phyloP scores from a whole-genome alignment of 1,284 basidiomycete species.

The Fomitopsis betulina region DNA sequence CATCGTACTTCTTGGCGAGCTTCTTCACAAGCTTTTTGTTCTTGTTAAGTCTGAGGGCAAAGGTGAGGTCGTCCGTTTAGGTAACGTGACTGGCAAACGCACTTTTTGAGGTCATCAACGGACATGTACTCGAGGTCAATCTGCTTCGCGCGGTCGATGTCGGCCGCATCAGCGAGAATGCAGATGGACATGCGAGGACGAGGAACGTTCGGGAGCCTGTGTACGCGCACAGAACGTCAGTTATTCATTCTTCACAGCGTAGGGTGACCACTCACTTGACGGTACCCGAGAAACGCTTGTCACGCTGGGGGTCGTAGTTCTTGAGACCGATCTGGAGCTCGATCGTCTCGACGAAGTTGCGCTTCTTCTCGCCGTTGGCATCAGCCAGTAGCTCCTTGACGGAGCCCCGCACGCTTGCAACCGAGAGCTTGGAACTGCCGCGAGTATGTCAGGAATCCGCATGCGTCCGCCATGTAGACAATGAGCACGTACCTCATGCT shows the following conservation, averaged over 20 bases:
- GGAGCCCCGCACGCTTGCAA: conserved; percentile 97
- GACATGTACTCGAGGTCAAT: conserved; percentile 99
- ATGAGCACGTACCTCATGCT: conserved; percentile 3
- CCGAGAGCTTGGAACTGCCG: conserved; percentile 76
- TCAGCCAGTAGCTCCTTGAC: conserved; percentile 81
- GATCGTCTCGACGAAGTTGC: conserved; percentile 91
- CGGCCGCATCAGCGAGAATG: conserved; percentile 98
- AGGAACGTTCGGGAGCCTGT: conserved; percentile 93
- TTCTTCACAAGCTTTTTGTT: conserved; percentile 99
- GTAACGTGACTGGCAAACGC: conserved; percentile 19
- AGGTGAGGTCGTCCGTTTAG: neutral
- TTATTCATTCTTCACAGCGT: neutral
- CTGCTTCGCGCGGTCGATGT: conserved; percentile 98
- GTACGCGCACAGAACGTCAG: conserved; percentile 4
- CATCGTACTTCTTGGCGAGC: conserved; percentile 99
- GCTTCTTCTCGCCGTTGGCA: conserved; percentile 78
- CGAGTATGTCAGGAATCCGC: neutral
- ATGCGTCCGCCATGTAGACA: neutral
- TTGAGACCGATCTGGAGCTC: conserved; percentile 97
- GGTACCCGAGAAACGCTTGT: conserved; percentile 97
- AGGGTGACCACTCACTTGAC: conserved; percentile 63
- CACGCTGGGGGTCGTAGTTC: conserved; percentile 96
- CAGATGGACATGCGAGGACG: conserved; percentile 99
- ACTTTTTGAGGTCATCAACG: conserved; percentile 99
- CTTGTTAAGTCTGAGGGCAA: conserved; percentile 79